Evolutionary conservation across 768 basidiomycete species (phyloP), one percentile per base, ranked within the genome.

Genomic region (Tricholoma saponaceum): DNA sequence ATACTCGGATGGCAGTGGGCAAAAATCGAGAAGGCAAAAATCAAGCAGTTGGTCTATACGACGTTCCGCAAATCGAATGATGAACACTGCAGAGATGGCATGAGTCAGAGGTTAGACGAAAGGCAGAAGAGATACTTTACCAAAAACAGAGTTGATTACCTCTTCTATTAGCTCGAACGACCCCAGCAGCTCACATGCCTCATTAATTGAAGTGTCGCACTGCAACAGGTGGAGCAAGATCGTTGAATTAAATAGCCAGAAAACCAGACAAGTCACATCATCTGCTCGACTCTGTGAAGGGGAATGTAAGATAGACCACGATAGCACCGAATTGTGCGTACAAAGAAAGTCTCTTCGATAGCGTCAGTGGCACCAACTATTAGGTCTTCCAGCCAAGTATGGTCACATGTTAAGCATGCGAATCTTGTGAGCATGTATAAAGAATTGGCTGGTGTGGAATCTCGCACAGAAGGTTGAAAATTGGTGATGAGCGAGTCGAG

Each of bases 171-270:
- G 82, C 51, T 85, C 83, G 57, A 95, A 88, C 3, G 92, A 86
- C 16, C 89, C 91, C 44, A 95, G 74, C 71, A 90, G 81, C 63
- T 95, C 90, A 66, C 92, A 95, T 2, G 86, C 83, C 58, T 85
- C 83, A 57, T 82, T 85, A 62, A 93, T 85, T 16, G 87, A 83
- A 55, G 83, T 82, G 69, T 94, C 92, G 66, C 90, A 93, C 57
- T 89, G 85, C 74, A 99, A 79, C 50, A 98, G 83, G 74, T 98
- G 93, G 14, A 98, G 79, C 82, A 96, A 90, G 26, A 94, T 72
- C 9, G 91, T 92, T 18, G 85, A 82, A 70, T 99, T 99, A 73
- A 94, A 92, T 47, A 96, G 74, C 95, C 97, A 99, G 71, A 98
- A 98, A 32, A 95, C 81, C 23, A 96, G 79, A 66, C 84, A 86